Evolutionary conservation across 2,329 filamentous ascomycete species (phyloP).

Genomic region (Stemphylium lycopersici): DNA sequence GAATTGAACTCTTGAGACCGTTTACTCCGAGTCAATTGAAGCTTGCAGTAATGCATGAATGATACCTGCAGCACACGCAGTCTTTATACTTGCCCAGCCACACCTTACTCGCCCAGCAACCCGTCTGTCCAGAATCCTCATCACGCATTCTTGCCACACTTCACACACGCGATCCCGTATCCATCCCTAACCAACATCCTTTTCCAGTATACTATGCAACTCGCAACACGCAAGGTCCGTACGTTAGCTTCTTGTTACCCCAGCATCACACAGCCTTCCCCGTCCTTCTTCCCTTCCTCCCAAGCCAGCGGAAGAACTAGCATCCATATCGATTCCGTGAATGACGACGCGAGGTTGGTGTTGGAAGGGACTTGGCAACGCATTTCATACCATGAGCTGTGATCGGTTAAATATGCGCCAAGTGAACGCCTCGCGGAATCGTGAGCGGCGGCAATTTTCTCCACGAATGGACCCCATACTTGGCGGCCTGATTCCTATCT

Average conservation of each 20-base stretch:
- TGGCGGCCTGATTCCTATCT: neutral
- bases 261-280: neutral
- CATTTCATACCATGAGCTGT: neutral
- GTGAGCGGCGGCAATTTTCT: constrained; percentile 10
- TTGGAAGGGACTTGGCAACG: constrained; percentile 13
- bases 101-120: neutral
- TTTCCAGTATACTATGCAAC: constrained; percentile 3
- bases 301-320: constrained; percentile 9
- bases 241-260: constrained; percentile 3
- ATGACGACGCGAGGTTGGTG: constrained; percentile 11
- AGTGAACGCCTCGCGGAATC: constrained; percentile 12
- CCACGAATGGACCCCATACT: constrained; percentile 21
- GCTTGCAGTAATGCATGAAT: constrained; percentile 3
- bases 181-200: neutral
- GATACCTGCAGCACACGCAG: neutral
- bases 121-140: neutral
- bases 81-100: constrained; percentile 3
- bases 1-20: constrained; percentile 2
- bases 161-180: neutral
- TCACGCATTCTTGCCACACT: neutral
- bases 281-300: neutral
- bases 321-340: constrained; percentile 21
- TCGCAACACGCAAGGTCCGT: neutral
- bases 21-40: constrained; percentile 7
- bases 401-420: constrained; percentile 7